These are phyloP conservation scores for Parathielavia hyrcaniae DNA, from an alignment of 495 filamentous ascomycete species.

Conservation along the genomic window DNA sequence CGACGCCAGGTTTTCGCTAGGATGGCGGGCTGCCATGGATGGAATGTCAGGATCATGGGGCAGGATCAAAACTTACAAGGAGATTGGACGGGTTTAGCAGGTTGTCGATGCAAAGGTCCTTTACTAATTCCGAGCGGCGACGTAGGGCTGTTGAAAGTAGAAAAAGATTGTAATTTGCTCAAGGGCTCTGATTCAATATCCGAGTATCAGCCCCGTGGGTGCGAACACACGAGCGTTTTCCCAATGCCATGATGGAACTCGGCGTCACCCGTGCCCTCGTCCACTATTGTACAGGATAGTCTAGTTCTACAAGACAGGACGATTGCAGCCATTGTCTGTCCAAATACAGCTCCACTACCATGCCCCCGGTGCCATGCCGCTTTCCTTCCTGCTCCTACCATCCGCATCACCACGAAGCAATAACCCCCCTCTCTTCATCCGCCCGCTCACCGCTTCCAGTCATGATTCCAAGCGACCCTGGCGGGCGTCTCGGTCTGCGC, in stretches of 20 bases:
- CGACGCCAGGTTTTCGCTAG: background rate
- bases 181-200: background rate
- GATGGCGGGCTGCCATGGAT: background rate
- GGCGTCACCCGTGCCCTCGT: background rate
- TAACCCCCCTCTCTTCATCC: background rate
- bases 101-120: constrained; percentile 5
- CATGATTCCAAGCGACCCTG: constrained; percentile 72
- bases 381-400: no score
- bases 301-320: constrained; percentile 4
- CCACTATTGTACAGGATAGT: constrained; percentile 11
- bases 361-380: background rate
- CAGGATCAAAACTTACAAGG: background rate
- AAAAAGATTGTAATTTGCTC: background rate
- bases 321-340: background rate
- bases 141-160: background rate
- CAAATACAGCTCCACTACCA: background rate
- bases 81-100: background rate
- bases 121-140: background rate
- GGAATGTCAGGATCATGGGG: background rate
- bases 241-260: background rate
- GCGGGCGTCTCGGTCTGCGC: constrained; percentile 71
- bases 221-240: background rate
- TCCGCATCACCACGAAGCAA: background rate
- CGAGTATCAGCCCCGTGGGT: background rate
- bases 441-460: constrained; percentile 45